Percentiles rank a stretch among this genome's conserved stretches.
These are phyloP conservation scores for Rhodotorula kratochvilovae DNA, from an alignment of 768 basidiomycete genomes.

Conservation along the genomic window DNA sequence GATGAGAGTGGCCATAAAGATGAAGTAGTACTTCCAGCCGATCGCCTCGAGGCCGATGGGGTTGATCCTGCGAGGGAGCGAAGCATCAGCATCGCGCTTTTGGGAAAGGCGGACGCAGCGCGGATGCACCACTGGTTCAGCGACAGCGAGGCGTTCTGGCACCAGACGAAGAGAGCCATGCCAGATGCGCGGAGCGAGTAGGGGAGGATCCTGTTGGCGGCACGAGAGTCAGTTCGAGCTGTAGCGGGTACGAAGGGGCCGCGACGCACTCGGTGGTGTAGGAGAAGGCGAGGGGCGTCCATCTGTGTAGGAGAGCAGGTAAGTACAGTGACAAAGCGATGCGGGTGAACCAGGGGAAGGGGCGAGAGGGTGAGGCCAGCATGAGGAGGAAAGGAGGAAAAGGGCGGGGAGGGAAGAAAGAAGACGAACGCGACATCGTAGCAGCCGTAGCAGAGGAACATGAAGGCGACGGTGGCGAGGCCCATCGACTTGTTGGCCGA, in stretches of 20 bases:
- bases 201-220: conserved; percentile 6
- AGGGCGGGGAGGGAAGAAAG: conserved; percentile 2
- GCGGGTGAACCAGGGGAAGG: too few relatives aligned
- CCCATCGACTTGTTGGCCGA: conserved; percentile 34
- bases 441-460: conserved; percentile 45
- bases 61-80: conserved; percentile 28
- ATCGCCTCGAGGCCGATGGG: conserved; percentile 42
- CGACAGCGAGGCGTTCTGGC: conserved; percentile 56
- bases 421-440: not conserved
- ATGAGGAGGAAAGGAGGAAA: conserved; percentile 19
- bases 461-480: conserved; percentile 44
- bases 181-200: conserved; percentile 17
- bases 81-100: too few relatives aligned
- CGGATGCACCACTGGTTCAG: conserved; percentile 57
- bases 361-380: not conserved
- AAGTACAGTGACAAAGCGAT: too few relatives aligned
- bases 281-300: conserved; percentile 15
- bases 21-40: conserved; percentile 25
- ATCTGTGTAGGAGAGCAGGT: not conserved
- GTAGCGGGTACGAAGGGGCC: not conserved
- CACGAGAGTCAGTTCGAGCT: too few relatives aligned
- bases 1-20: conserved; percentile 57
- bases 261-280: not conserved
- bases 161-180: conserved; percentile 49
- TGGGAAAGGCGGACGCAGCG: conserved; percentile 46